These are phyloP conservation scores for Fusarium tuaranense DNA, from an alignment of 2,329 filamentous ascomycete genomes.

Conservation along the genomic window DNA sequence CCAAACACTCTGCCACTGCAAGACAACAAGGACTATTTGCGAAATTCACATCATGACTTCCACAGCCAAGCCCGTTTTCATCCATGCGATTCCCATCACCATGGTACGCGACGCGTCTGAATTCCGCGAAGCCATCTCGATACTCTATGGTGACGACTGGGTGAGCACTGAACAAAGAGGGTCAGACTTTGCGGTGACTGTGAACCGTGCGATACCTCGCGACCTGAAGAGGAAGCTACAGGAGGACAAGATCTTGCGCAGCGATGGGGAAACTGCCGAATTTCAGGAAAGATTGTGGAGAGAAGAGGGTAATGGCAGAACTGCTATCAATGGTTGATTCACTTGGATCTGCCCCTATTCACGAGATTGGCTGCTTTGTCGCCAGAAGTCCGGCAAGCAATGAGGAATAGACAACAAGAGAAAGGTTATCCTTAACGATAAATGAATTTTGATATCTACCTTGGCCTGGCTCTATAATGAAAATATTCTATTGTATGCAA, in stretches of 20 bases:
- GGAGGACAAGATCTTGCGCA: neutral
- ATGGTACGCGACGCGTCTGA: neutral
- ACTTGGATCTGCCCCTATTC: neutral
- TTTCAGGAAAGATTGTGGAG: neutral
- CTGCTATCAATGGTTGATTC: neutral
- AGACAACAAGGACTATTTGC: neutral
- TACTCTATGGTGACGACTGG: neutral
- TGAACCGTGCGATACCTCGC: neutral
- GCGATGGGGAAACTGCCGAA: neutral
- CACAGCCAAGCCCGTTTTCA: neutral
- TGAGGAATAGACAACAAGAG: neutral
- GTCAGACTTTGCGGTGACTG: neutral
- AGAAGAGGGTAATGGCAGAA: neutral
- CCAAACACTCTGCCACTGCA: neutral
- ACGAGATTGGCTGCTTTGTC: neutral
- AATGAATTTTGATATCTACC: neutral
- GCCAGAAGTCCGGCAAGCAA: neutral
- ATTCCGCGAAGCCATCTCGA: neutral
- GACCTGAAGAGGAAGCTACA: constrained; percentile 1
- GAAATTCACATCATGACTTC: neutral
- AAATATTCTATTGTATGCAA: neutral
- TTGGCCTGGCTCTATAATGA: neutral
- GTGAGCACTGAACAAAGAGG: neutral
- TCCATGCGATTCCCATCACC: neutral
- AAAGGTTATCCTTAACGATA: neutral